Evolutionary conservation across 169 alveolate species (phyloP).

Genomic region (Amoebophrya sp.): DNA sequence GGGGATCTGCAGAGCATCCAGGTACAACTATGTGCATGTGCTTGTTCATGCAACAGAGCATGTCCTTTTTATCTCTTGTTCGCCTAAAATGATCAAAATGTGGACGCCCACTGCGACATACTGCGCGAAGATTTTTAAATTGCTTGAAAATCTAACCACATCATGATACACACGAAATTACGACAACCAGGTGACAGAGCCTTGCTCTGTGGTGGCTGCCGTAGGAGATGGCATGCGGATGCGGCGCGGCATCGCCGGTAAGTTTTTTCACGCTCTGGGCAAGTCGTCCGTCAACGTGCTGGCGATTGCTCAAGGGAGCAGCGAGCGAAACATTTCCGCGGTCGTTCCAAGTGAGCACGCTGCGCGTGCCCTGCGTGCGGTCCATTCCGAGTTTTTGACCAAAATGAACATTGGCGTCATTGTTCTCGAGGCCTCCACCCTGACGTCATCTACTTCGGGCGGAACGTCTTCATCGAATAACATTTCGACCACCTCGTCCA

Average conservation of each 20-base stretch:
- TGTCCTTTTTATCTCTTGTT: too few relatives aligned
- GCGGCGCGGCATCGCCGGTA: background rate
- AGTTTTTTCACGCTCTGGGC: background rate
- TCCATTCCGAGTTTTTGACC: constrained; percentile 1
- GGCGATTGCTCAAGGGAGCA: constrained; percentile 1
- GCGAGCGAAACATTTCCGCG: background rate
- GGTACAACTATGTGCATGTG: too few relatives aligned
- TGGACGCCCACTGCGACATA: too few relatives aligned
- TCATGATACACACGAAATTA: too few relatives aligned
- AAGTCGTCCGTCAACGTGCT: background rate
- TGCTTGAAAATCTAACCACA: too few relatives aligned
- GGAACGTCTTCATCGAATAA: too few relatives aligned
- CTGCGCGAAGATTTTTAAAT: too few relatives aligned
- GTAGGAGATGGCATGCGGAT: background rate
- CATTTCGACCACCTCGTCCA: too few relatives aligned
- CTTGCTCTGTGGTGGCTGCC: background rate
- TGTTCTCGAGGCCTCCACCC: background rate
- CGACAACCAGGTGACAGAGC: background rate
- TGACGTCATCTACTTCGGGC: too few relatives aligned
- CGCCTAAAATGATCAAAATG: too few relatives aligned
- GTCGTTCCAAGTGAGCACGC: background rate
- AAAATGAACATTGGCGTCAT: background rate
- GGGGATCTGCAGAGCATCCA: background rate
- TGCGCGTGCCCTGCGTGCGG: background rate
- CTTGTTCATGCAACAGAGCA: too few relatives aligned